phyloP scores from a whole-genome alignment of 176 grass and related monocot species.

The Raddia distichophylla region DNA sequence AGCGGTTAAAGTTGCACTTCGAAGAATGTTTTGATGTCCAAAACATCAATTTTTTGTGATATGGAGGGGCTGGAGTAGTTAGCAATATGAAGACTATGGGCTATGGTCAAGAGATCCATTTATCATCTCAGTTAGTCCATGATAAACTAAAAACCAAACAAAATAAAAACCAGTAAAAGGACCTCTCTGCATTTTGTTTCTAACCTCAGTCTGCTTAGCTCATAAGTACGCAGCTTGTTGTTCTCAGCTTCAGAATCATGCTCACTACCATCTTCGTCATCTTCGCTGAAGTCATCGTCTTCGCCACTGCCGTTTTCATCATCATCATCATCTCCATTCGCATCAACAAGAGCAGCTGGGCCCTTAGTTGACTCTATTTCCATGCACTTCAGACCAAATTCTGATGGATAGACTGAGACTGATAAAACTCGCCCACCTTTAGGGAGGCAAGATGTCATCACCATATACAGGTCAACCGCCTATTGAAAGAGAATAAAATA shows the following conservation, averaged over 20 bases:
- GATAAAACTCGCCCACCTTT: conserved; percentile 71
- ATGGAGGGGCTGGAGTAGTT: background rate
- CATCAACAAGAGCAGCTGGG: conserved; percentile 60
- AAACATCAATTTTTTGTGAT: too few species aligned
- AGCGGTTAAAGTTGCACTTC: too few species aligned
- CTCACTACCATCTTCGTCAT: conserved; percentile 24
- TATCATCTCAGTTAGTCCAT: background rate
- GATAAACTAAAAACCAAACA: background rate
- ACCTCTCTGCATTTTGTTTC: background rate
- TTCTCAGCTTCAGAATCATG: conserved; percentile 61
- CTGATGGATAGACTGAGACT: conserved; percentile 78
- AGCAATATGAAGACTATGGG: background rate
- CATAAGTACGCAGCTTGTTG: conserved; percentile 77
- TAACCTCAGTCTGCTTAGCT: conserved; percentile 90
- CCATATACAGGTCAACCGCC: conserved; percentile 90
- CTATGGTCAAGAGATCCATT: background rate
- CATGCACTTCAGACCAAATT: conserved; percentile 88
- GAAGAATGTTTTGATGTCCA: too few species aligned
- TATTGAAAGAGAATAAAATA: conserved; percentile 33
- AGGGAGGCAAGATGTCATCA: conserved; percentile 77
- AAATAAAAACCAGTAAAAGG: conserved; percentile 5
- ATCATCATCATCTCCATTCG: conserved; percentile 24
- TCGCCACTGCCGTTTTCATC: background rate
- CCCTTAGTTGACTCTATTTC: conserved; percentile 76
- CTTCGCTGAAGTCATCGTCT: conserved; percentile 18